Conservation (phyloP, 2,329 filamentous ascomycete genomes). For the Penicillium sp. region DNA sequence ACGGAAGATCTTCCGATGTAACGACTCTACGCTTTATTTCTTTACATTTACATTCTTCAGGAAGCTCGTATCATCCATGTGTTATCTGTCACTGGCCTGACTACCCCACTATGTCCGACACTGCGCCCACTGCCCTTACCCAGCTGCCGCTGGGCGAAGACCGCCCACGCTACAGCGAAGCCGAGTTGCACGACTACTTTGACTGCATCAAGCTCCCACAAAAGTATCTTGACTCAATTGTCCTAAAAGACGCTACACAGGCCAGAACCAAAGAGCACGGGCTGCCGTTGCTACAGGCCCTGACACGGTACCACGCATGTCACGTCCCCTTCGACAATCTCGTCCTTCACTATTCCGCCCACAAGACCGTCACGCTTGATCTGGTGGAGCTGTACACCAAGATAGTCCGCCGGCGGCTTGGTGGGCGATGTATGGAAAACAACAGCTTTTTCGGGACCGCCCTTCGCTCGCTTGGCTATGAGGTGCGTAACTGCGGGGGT, state of each 20-base stretch:
- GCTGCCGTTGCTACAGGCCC: slow-evolving; percentile 15
- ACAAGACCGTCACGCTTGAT: slow-evolving; percentile 48
- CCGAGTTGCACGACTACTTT: slow-evolving; percentile 19
- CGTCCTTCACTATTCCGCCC: slow-evolving; percentile 50
- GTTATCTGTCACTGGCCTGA: no score
- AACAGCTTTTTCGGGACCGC: slow-evolving; percentile 54
- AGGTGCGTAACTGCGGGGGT: slow-evolving; percentile 24
- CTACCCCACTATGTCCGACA: neutral
- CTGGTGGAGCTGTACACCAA: slow-evolving; percentile 52
- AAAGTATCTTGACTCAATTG: slow-evolving; percentile 12
- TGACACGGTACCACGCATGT: slow-evolving; percentile 19
- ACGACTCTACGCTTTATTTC: no score
- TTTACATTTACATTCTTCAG: no score
- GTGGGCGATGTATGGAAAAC: slow-evolving; percentile 61
- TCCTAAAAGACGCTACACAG: slow-evolving; percentile 2
- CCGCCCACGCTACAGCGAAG: slow-evolving; percentile 11
- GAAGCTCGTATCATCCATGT: no score
- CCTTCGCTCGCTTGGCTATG: slow-evolving; percentile 51
- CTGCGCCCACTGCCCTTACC: slow-evolving; percentile 9
- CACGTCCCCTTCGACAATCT: slow-evolving; percentile 55
- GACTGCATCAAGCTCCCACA: slow-evolving; percentile 17
- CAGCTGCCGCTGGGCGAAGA: slow-evolving; percentile 9
- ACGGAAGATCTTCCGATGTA: no score
- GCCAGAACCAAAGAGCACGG: slow-evolving; percentile 13
- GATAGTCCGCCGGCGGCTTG: slow-evolving; percentile 41